Base-by-base conservation (phyloP, 2,329 filamentous ascomycete genomes). In the Tolypocladium tropicale region DNA sequence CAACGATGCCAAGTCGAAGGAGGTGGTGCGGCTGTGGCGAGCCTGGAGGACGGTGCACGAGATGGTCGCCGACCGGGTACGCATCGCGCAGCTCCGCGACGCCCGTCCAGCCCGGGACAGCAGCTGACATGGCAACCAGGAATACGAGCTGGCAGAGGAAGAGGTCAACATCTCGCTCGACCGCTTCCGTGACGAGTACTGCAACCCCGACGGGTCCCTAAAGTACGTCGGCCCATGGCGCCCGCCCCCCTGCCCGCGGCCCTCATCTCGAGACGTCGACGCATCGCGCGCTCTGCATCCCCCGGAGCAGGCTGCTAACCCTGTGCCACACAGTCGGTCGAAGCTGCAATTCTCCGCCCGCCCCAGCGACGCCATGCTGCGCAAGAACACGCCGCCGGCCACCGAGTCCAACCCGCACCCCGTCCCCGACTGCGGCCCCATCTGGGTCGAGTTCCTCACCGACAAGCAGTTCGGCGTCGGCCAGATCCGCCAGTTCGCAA, bases 11-110 rank as follows among this genome's bases (percentile, higher is more conserved):
- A 78, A 77, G 70, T 72, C 75, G 62, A 79, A 79, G 69, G 75
- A 77, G 71, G 72, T 79, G 52, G 76, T 81, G 66, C 85, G 89
- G 69, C 83, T 96, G 64, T 99, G 94, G 93, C 89, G 93, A 72
- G 90, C 92, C 65, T 95, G 90, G 84, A 85, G 85, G 73, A 99
- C 94, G 10, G 85, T 91, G 52, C 90, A 95, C 73, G 90, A 99
- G 79, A 95, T 99, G 93, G 87, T 94, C 64, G 79, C 82, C 59
- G 94, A 97, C 72, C 78, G 93, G 71, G 92, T 96, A 82, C 66
- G 88, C 50, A 48, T 25, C n/a, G 12, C 32, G 12, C 46, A 32
- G 16, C 36, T 32, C 21, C 36, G 41, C n/a, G 6, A 28, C 2
- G 23, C 12, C 16, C 14, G 14, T 28, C 7, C 2, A 2, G 43